Percentiles rank a stretch among this genome's conserved stretches.
Evolutionary conservation across 805 yeast species (phyloP).

Genomic region (Nakazawaea peltata): DNA sequence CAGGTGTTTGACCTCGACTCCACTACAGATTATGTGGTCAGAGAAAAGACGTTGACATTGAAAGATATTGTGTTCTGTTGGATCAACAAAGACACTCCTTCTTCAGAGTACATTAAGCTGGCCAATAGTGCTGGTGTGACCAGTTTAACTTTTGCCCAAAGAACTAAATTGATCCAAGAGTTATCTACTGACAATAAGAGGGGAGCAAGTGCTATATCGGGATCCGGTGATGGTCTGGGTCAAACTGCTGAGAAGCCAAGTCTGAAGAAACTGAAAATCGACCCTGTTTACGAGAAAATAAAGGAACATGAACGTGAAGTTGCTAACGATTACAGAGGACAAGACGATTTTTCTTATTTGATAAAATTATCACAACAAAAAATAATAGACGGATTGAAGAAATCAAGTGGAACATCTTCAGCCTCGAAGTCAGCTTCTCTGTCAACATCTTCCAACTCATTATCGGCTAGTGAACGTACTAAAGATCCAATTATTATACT

Average conservation of each 20-base stretch:
- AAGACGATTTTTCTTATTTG: conserved; percentile 9
- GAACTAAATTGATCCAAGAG: conserved; percentile 8
- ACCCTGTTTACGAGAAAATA: conserved; percentile 30
- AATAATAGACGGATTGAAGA: conserved; percentile 7
- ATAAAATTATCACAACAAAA: conserved; percentile 8
- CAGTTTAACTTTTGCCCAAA: conserved; percentile 9
- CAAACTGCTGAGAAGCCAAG: not conserved
- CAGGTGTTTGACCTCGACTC: too few species aligned
- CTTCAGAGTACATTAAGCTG: conserved; percentile 10
- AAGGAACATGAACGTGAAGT: conserved; percentile 28
- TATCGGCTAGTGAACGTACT: conserved; percentile 5
- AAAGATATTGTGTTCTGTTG: conserved; percentile 8
- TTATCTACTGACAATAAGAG: conserved; percentile 8
- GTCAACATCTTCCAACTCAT: not conserved
- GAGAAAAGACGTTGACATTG: conserved; percentile 1
- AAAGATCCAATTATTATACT: conserved; percentile 66
- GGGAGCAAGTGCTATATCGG: conserved; percentile 1
- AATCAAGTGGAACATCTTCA: conserved; percentile 12
- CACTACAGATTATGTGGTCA: conserved; percentile 2
- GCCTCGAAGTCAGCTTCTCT: conserved; percentile 10
- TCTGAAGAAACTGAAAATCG: conserved; percentile 13
- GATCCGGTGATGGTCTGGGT: too few species aligned
- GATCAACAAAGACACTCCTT: conserved; percentile 8
- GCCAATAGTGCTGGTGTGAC: conserved; percentile 8
- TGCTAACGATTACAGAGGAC: conserved; percentile 32